phyloP scores from a whole-genome alignment of 768 basidiomycete species.

The Solioccasus polychromus region DNA sequence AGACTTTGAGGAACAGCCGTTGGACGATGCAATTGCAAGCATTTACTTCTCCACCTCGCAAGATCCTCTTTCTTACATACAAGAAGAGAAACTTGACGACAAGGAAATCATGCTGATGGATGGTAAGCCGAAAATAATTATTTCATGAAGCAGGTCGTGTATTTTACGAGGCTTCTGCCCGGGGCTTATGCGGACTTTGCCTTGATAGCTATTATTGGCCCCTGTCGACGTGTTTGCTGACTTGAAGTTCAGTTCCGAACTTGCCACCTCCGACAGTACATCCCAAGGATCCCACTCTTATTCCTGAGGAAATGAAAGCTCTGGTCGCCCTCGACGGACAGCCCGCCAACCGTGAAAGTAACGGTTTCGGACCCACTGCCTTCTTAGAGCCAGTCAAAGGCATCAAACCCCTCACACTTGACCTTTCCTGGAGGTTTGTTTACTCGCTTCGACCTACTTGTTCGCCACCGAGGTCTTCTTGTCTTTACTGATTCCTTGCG shows the following conservation, averaged over 20 bases:
- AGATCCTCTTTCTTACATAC: slow-evolving; percentile 37
- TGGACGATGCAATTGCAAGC: slow-evolving; percentile 32
- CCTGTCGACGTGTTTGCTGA: slow-evolving; percentile 18
- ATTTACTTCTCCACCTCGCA: slow-evolving; percentile 31
- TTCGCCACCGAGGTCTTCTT: background rate
- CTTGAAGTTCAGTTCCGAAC: slow-evolving; percentile 46
- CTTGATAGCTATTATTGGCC: slow-evolving; percentile 16
- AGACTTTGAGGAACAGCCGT: slow-evolving; percentile 13
- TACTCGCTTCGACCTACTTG: background rate
- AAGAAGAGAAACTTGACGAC: slow-evolving; percentile 56
- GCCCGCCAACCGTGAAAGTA: background rate
- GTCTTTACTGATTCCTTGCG: background rate
- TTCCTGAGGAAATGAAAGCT: slow-evolving; percentile 31
- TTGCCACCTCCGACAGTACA: slow-evolving; percentile 54
- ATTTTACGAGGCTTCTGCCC: slow-evolving; percentile 9
- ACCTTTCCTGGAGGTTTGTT: slow-evolving; percentile 67
- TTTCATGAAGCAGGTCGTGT: slow-evolving; percentile 12
- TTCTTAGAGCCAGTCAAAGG: slow-evolving; percentile 57
- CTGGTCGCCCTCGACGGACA: slow-evolving; percentile 26
- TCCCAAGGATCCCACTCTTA: slow-evolving; percentile 28
- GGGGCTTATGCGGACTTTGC: slow-evolving; percentile 26
- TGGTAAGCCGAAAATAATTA: slow-evolving; percentile 36
- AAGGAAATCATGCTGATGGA: slow-evolving; percentile 53
- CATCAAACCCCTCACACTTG: slow-evolving; percentile 52
- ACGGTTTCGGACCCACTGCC: slow-evolving; percentile 1